Evolutionary conservation across 202 grass and related monocot species (phyloP).

Genomic region (Schoenoplectus triqueter): DNA sequence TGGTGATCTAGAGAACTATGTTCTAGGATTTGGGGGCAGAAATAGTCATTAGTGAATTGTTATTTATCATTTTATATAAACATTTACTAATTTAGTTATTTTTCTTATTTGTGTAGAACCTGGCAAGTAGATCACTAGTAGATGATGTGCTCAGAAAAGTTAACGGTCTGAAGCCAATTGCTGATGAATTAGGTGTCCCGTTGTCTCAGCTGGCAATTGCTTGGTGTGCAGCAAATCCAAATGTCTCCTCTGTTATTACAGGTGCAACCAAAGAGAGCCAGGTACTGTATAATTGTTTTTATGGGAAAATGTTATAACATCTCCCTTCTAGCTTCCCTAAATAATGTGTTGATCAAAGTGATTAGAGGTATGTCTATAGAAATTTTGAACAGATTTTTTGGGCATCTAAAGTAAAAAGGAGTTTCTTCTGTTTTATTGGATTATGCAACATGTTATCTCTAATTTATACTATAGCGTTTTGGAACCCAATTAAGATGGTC

Average conservation of each 20-base stretch:
- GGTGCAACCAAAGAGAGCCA: constrained; percentile 96
- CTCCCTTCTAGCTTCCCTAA: background rate
- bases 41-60: background rate
- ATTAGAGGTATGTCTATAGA: background rate
- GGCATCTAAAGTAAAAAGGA: background rate
- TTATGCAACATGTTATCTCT: background rate
- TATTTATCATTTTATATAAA: background rate
- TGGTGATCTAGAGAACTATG: background rate
- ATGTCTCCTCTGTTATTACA: constrained; percentile 96
- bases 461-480: background rate
- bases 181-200: constrained; percentile 72
- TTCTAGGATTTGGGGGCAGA: background rate
- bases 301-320: background rate
- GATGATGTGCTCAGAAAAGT: constrained; percentile 89
- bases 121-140: constrained; percentile 85
- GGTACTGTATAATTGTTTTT: constrained; percentile 48
- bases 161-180: constrained; percentile 83
- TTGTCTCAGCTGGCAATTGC: constrained; percentile 88
- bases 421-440: background rate
- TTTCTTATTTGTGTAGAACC: constrained; percentile 53
- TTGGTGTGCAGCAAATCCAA: constrained; percentile 96
- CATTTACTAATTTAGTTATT: background rate
- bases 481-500: background rate
- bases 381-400: background rate
- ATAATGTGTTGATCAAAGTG: background rate